Conservation (phyloP, 257 asterid genomes). For the Petunia axillaris region DNA sequence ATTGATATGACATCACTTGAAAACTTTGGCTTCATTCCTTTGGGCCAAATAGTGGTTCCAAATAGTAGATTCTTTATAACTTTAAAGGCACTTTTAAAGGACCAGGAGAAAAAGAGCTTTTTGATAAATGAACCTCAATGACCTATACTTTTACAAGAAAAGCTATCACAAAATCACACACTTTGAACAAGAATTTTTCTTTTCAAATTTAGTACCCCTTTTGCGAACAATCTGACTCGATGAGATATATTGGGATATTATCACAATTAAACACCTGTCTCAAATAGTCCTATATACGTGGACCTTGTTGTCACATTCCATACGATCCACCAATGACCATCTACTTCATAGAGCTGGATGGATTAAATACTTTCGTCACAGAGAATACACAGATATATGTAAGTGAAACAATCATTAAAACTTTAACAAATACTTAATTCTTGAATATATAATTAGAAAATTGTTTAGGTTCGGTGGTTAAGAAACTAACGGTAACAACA, state of each 20-base stretch:
- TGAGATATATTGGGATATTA: neutral
- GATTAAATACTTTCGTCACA: neutral
- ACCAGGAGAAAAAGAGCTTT: neutral
- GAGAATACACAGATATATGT: too few relatives aligned
- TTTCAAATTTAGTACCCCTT: neutral
- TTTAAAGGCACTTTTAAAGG: constrained; percentile 18
- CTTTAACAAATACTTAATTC: too few relatives aligned
- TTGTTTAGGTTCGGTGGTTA: too few relatives aligned
- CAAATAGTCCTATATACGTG: neutral
- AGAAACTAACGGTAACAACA: too few relatives aligned
- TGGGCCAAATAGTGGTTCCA: neutral
- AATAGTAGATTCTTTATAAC: neutral
- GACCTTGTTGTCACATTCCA: neutral
- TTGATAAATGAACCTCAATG: constrained; percentile 9
- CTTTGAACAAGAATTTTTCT: constrained; percentile 18
- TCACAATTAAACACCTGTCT: neutral
- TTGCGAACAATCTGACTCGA: constrained; percentile 3
- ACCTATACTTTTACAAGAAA: neutral
- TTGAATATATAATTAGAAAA: too few relatives aligned
- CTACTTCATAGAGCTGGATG: neutral
- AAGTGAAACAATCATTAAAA: too few relatives aligned
- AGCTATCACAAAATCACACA: neutral
- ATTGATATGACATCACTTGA: neutral
- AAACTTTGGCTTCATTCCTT: neutral
- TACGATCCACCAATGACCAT: neutral